Conservation (phyloP, 2,329 filamentous ascomycete species). For the Stemphylium lycopersici region DNA sequence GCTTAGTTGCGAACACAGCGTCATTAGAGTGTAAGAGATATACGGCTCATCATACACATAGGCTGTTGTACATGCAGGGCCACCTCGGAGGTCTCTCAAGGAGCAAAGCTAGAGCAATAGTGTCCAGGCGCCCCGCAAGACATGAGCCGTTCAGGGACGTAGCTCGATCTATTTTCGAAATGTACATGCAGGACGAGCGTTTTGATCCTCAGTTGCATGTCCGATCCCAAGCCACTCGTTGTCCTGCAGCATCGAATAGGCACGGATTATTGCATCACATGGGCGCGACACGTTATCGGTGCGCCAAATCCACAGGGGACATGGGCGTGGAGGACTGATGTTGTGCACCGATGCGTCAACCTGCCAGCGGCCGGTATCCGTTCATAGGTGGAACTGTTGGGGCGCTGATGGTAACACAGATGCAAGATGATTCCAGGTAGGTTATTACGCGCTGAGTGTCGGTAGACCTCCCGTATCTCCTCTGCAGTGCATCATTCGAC, state of each 20-base stretch:
- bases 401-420: conserved; percentile 31
- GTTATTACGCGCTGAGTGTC: conserved; percentile 15
- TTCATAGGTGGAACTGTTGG: conserved; percentile 41
- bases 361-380: conserved; percentile 30
- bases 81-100: conserved; percentile 10
- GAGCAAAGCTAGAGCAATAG: conserved; percentile 11
- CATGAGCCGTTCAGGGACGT: not conserved
- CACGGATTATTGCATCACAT: conserved; percentile 16
- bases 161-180: not conserved
- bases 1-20: conserved; percentile 26
- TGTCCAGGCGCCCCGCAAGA: not conserved
- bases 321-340: conserved; percentile 22
- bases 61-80: conserved; percentile 28
- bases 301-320: conserved; percentile 20
- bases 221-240: conserved; percentile 32
- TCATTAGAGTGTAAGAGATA: conserved; percentile 19
- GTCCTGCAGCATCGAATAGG: conserved; percentile 31
- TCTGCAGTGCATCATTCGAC: conserved; percentile 6
- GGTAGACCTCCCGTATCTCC: conserved; percentile 15
- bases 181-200: not conserved
- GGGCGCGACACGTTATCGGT: conserved; percentile 32
- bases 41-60: conserved; percentile 12
- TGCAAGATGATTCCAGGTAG: conserved; percentile 23
- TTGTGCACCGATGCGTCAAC: conserved; percentile 32
- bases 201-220: not conserved